Conservation (phyloP, 371 early-diverging fungal species). For the Fennellomyces sp. region DNA sequence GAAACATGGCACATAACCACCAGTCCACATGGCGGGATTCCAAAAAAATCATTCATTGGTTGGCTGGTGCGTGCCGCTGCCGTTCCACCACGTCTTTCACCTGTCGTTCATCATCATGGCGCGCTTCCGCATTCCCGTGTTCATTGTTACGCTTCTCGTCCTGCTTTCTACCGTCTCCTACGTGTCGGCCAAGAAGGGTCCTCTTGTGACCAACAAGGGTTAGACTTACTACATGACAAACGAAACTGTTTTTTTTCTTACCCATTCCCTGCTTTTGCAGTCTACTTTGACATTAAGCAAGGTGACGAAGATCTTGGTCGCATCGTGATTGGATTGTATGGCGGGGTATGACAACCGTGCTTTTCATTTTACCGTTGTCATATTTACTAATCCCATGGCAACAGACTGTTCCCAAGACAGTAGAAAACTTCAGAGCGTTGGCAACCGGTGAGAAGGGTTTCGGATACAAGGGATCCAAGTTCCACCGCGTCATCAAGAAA, state of each 20-base stretch:
- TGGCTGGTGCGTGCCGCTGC: too few species aligned
- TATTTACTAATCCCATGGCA: not conserved
- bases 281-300: constrained; percentile 91
- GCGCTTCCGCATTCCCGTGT: constrained; percentile 34
- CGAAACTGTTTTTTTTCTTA: not conserved
- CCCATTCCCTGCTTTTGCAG: constrained; percentile 49
- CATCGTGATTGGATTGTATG: constrained; percentile 85
- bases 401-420: constrained; percentile 81
- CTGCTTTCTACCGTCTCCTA: constrained; percentile 34
- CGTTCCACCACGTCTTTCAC: not conserved
- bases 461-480: constrained; percentile 83
- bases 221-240: not conserved
- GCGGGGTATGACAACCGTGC: constrained; percentile 41
- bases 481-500: constrained; percentile 91
- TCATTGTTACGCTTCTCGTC: constrained; percentile 38
- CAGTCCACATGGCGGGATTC: too few species aligned
- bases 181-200: constrained; percentile 50
- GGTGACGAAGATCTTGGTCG: constrained; percentile 82
- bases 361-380: not conserved
- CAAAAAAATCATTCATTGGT: too few species aligned
- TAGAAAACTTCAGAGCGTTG: constrained; percentile 90
- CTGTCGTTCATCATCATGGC: constrained; percentile 32
- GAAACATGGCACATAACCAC: too few species aligned
- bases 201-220: constrained; percentile 53
- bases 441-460: constrained; percentile 82